Percentiles rank a stretch among this genome's conserved stretches.
Evolutionary conservation across 2,329 filamentous ascomycete species (phyloP).

Genomic region (Akanthomyces muscarius): DNA sequence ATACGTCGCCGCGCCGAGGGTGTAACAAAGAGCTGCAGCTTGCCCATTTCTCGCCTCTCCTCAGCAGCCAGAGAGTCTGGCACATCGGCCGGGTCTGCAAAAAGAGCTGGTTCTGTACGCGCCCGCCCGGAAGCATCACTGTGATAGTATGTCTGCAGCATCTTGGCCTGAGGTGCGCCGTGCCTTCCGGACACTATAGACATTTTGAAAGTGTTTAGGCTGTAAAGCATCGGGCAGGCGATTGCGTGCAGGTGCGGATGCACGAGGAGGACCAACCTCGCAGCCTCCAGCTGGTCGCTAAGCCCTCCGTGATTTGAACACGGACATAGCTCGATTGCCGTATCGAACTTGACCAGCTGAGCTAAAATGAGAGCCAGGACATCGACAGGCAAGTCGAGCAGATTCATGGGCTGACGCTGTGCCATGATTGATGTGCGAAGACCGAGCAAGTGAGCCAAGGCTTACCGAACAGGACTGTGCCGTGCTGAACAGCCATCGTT

Average conservation of each 20-base stretch:
- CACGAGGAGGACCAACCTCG: slow-evolving; percentile 29
- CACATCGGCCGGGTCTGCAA: background rate
- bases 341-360: slow-evolving; percentile 27
- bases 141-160: slow-evolving; percentile 20
- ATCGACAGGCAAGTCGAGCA: slow-evolving; percentile 34
- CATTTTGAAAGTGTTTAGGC: slow-evolving; percentile 29
- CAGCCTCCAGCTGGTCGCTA: slow-evolving; percentile 21
- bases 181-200: slow-evolving; percentile 26
- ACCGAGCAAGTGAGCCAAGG: background rate
- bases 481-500: background rate
- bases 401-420: slow-evolving; percentile 20
- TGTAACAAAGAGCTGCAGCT: slow-evolving; percentile 11
- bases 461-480: background rate
- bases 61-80: slow-evolving; percentile 16
- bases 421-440: background rate
- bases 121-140: background rate
- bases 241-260: slow-evolving; percentile 32
- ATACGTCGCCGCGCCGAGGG: slow-evolving; percentile 21
- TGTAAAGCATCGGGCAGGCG: slow-evolving; percentile 31
- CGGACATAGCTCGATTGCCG: slow-evolving; percentile 27
- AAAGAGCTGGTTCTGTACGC: slow-evolving; percentile 5
- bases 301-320: slow-evolving; percentile 21
- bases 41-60: slow-evolving; percentile 12
- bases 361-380: slow-evolving; percentile 30
- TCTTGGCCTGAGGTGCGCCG: slow-evolving; percentile 26